Conservation (phyloP, 495 filamentous ascomycete species). For the Aspergillus nidulans region DNA sequence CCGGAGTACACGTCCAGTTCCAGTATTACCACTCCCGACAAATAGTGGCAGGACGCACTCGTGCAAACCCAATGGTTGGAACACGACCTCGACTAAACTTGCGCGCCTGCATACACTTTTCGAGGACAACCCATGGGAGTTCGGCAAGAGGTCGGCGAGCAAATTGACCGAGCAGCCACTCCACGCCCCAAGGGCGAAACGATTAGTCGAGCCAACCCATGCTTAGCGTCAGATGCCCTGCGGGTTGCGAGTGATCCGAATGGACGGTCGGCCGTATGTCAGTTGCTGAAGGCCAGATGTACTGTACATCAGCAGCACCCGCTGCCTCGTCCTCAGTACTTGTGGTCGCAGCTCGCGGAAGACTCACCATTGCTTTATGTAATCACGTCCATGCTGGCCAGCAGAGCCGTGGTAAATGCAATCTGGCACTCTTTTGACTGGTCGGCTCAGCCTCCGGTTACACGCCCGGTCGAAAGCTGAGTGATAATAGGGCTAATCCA, state of each 20-base stretch:
- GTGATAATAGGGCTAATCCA: no score
- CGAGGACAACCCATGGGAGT: background rate
- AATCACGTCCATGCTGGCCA: background rate
- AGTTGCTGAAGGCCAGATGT: background rate
- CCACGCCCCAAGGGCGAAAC: background rate
- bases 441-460: background rate
- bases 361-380: constrained; percentile 13
- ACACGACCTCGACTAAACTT: background rate
- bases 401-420: background rate
- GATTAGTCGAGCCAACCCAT: constrained; percentile 4
- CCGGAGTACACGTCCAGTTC: background rate
- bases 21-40: background rate
- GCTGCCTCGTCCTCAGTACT: background rate
- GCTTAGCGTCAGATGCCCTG: background rate
- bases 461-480: background rate
- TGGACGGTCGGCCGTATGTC: background rate
- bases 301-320: background rate
- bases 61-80: background rate
- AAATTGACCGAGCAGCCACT: background rate
- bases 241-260: constrained; percentile 8
- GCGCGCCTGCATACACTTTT: background rate
- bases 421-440: background rate
- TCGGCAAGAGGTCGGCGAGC: no score
- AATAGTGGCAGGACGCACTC: background rate
- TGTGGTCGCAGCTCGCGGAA: background rate